phyloP scores from a whole-genome alignment of 2,329 filamentous ascomycete species.

The Blumeria hordei region DNA sequence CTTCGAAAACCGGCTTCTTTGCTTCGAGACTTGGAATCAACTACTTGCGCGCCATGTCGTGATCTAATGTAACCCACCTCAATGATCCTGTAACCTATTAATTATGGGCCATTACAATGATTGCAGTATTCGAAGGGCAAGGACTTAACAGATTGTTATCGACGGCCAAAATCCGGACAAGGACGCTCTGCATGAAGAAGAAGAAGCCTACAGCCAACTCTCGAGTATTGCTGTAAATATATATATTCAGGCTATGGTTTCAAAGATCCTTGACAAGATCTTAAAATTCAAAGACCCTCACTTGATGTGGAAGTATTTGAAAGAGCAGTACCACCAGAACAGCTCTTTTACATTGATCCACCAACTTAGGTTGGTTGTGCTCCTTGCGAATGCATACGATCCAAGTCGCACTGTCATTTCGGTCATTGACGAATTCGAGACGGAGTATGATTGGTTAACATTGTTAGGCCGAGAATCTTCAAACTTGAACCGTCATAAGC shows the following conservation, averaged over 20 bases:
- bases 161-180: neutral
- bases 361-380: neutral
- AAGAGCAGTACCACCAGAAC: neutral
- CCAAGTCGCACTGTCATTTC: neutral
- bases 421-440: too few species aligned
- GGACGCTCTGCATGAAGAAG: neutral
- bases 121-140: neutral
- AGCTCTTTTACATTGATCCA: neutral
- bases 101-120: neutral
- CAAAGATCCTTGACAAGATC: neutral
- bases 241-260: neutral
- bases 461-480: too few species aligned
- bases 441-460: too few species aligned
- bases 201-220: neutral
- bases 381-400: neutral
- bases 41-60: neutral
- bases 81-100: neutral
- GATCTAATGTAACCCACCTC: neutral
- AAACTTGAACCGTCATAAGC: too few species aligned
- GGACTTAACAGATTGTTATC: neutral
- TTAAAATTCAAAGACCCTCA: neutral
- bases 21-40: neutral
- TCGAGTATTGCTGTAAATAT: neutral
- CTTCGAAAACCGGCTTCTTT: neutral
- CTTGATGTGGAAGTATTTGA: neutral